These are phyloP conservation scores for Verticillium klebahnii DNA, from an alignment of 2,329 filamentous ascomycete species.

Conservation along the genomic window DNA sequence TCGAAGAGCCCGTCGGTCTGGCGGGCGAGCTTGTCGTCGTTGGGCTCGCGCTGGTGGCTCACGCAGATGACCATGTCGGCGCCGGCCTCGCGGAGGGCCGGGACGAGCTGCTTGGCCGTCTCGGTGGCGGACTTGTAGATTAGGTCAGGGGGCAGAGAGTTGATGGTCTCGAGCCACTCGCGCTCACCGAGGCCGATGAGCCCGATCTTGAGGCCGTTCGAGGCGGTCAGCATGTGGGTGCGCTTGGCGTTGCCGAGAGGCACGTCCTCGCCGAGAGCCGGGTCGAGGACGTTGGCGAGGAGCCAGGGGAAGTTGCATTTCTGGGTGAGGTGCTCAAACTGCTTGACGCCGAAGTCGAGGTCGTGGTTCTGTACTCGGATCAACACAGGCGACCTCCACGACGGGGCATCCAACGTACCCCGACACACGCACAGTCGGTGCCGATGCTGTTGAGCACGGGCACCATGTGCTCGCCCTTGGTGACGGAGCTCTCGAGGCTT, in stretches of 20 bases:
- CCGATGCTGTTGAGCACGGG: conserved; percentile 74
- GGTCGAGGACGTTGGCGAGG: conserved; percentile 82
- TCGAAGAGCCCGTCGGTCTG: conserved; percentile 73
- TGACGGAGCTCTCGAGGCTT: conserved; percentile 81
- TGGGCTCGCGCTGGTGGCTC: conserved; percentile 83
- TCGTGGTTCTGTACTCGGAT: conserved; percentile 67
- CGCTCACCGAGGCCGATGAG: conserved; percentile 81
- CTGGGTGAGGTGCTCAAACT: conserved; percentile 67
- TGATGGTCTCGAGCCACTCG: conserved; percentile 88
- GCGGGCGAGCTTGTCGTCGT: conserved; percentile 79
- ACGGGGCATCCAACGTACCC: conserved; percentile 47
- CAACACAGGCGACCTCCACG: conserved; percentile 7
- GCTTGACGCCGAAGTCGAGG: conserved; percentile 82
- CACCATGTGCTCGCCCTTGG: conserved; percentile 90
- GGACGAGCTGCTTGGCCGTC: conserved; percentile 72
- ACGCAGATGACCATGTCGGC: conserved; percentile 80
- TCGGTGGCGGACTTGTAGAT: conserved; percentile 75
- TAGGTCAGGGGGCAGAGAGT: conserved; percentile 74
- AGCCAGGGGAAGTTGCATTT: conserved; percentile 88
- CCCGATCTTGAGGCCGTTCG: conserved; percentile 81
- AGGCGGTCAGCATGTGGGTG: conserved; percentile 72
- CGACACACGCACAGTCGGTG: conserved; percentile 77
- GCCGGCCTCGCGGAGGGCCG: conserved; percentile 67
- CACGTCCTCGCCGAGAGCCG: conserved; percentile 68
- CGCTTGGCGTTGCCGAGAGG: conserved; percentile 72